A percentile compares a stretch with the other conserved stretches of the same genome.
Conservation (phyloP, 108 stramenopile species). For the Pseudonitzschia pungens region DNA sequence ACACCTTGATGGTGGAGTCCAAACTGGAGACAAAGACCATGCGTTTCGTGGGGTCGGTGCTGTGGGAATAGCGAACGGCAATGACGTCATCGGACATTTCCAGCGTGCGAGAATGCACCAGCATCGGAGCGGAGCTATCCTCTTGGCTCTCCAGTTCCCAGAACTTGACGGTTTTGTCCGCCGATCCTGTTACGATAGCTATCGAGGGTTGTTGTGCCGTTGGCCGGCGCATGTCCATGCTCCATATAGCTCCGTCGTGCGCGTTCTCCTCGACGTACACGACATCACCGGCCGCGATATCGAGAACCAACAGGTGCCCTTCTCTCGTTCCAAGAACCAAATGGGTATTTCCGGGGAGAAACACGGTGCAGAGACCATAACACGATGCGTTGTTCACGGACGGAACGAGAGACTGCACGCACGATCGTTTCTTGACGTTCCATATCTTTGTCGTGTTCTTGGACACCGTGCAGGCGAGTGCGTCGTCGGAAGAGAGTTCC, state of each 20-base stretch:
- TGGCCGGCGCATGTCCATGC: constrained; percentile 70
- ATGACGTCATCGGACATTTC: constrained; percentile 96
- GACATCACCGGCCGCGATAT: constrained; percentile 84
- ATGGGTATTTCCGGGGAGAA: constrained; percentile 90
- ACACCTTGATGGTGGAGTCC: constrained; percentile 96
- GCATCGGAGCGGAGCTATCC: constrained; percentile 53
- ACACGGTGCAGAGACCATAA: constrained; percentile 90
- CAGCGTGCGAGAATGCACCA: constrained; percentile 90
- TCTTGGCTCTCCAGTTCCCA: constrained; percentile 85
- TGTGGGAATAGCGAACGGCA: constrained; percentile 85
- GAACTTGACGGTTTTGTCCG: constrained; percentile 95
- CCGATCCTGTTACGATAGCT: constrained; percentile 85
- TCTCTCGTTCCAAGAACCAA: constrained; percentile 85
- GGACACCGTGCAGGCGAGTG: constrained; percentile 85
- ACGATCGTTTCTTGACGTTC: constrained; percentile 83
- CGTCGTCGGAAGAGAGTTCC: constrained; percentile 85
- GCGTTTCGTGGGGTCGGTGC: constrained; percentile 64
- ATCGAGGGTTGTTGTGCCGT: constrained; percentile 46
- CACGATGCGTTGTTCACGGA: constrained; percentile 43
- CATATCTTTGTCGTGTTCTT: constrained; percentile 90
- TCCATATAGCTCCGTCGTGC: constrained; percentile 90
- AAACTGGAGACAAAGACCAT: constrained; percentile 85
- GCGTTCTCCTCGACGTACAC: constrained; percentile 68
- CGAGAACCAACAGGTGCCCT: constrained; percentile 77
- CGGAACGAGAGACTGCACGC: constrained; percentile 76